Evolutionary conservation across 106 monocot genomes (phyloP).

Genomic region (Chionographis japonica): DNA sequence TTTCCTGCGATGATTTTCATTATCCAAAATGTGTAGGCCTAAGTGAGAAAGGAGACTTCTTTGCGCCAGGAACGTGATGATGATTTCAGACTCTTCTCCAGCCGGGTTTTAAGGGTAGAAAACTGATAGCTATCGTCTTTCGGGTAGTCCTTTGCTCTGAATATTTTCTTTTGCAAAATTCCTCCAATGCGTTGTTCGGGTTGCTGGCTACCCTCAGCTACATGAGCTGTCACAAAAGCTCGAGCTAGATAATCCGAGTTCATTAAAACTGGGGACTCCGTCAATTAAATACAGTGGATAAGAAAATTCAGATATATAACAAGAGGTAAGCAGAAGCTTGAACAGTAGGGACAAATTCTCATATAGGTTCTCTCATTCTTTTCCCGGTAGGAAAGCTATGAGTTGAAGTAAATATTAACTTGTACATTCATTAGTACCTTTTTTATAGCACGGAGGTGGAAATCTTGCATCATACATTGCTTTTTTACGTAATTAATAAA

Average conservation of each 20-base stretch:
- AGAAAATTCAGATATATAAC: background rate
- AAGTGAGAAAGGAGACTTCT: constrained; percentile 48
- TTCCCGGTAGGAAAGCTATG: no score
- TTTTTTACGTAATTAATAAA: constrained; percentile 66
- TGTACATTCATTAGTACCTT: no score
- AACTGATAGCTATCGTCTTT: constrained; percentile 46
- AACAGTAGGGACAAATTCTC: no score
- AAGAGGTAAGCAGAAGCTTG: no score
- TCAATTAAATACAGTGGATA: constrained; percentile 25
- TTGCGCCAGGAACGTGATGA: constrained; percentile 66
- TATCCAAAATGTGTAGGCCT: constrained; percentile 75
- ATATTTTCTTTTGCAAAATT: constrained; percentile 87
- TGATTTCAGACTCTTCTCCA: constrained; percentile 65
- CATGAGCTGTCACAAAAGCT: constrained; percentile 69
- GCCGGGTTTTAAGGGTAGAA: constrained; percentile 35
- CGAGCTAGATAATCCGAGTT: constrained; percentile 57
- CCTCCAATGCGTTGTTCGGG: constrained; percentile 66
- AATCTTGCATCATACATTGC: constrained; percentile 9
- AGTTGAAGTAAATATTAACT: no score
- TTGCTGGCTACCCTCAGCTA: constrained; percentile 46
- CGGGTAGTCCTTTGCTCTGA: constrained; percentile 80
- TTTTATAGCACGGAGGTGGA: no score
- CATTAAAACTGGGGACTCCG: constrained; percentile 59
- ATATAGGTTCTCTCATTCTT: no score
- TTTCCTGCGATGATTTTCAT: constrained; percentile 67